Conservation (phyloP, 2,329 filamentous ascomycete species). For the Cryphonectria nitschkei region DNA sequence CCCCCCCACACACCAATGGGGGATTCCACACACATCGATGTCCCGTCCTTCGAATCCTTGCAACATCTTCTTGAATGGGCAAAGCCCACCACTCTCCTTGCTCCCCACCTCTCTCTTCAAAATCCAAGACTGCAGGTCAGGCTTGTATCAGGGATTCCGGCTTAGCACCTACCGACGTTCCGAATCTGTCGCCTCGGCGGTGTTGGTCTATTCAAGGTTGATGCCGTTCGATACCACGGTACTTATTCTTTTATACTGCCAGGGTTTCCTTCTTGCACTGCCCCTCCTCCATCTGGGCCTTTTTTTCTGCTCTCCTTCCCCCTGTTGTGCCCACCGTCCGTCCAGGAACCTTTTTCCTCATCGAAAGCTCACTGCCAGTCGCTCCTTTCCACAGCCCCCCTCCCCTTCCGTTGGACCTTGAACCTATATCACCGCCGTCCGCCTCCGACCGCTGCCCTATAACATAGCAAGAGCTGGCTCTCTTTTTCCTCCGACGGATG, state of each 20-base stretch:
- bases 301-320: conserved; percentile 44
- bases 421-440: conserved; percentile 41
- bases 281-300: conserved; percentile 49
- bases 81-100: conserved; percentile 44
- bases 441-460: conserved; percentile 51
- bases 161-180: conserved; percentile 56
- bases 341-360: conserved; percentile 36
- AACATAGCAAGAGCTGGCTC: conserved; percentile 60
- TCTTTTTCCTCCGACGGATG: conserved; percentile 49
- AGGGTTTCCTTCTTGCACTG: conserved; percentile 51
- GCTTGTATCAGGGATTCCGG: conserved; percentile 54
- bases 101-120: conserved; percentile 35
- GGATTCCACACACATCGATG: conserved; percentile 44
- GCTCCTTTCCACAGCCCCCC: conserved; percentile 46
- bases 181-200: conserved; percentile 50
- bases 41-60: conserved; percentile 44
- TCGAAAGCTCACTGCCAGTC: conserved; percentile 47
- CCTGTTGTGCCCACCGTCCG: conserved; percentile 44
- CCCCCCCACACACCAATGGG: conserved; percentile 35
- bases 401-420: conserved; percentile 33
- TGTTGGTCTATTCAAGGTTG: conserved; percentile 43
- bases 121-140: conserved; percentile 39
- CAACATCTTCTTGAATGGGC: conserved; percentile 41
- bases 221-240: conserved; percentile 46
- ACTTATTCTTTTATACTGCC: conserved; percentile 56